Evolutionary conservation across 1,139 yeast genomes (phyloP).

Genomic region (Waltiozyma sp.): DNA sequence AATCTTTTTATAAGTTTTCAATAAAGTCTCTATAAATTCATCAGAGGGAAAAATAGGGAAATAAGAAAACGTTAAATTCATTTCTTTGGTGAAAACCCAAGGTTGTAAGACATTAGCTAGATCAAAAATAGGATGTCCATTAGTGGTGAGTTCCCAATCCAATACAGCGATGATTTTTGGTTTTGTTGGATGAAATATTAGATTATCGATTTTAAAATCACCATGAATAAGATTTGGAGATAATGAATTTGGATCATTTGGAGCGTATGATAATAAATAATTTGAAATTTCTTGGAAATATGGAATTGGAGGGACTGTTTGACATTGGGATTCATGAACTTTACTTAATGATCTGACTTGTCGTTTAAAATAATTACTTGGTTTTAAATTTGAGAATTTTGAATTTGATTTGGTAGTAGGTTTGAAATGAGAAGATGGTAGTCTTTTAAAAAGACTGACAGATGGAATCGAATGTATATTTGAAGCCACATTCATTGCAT

Average conservation of each 20-base stretch:
- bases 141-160: slow-evolving; percentile 63
- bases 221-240: slow-evolving; percentile 48
- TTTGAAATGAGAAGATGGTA: slow-evolving; percentile 38
- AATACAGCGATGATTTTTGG: slow-evolving; percentile 44
- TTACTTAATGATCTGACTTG: slow-evolving; percentile 40
- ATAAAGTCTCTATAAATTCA: slow-evolving; percentile 10
- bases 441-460: slow-evolving; percentile 28
- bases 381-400: too few relatives aligned
- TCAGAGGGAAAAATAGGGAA: slow-evolving; percentile 10
- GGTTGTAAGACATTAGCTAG: slow-evolving; percentile 52
- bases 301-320: slow-evolving; percentile 41
- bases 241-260: slow-evolving; percentile 32
- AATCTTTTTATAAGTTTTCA: slow-evolving; percentile 8
- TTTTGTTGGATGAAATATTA: slow-evolving; percentile 41
- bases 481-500: slow-evolving; percentile 40
- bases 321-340: slow-evolving; percentile 41
- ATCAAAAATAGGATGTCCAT: slow-evolving; percentile 60
- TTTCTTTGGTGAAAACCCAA: slow-evolving; percentile 34
- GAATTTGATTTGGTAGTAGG: background rate
- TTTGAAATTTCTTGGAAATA: slow-evolving; percentile 31
- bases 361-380: slow-evolving; percentile 37
- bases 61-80: slow-evolving; percentile 15
- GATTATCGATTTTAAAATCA: slow-evolving; percentile 56
- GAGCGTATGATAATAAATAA: slow-evolving; percentile 30
- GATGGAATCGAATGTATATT: slow-evolving; percentile 45